These are phyloP conservation scores for Tolypocladium tropicale DNA, from an alignment of 2,329 filamentous ascomycete genomes.

Conservation along the genomic window DNA sequence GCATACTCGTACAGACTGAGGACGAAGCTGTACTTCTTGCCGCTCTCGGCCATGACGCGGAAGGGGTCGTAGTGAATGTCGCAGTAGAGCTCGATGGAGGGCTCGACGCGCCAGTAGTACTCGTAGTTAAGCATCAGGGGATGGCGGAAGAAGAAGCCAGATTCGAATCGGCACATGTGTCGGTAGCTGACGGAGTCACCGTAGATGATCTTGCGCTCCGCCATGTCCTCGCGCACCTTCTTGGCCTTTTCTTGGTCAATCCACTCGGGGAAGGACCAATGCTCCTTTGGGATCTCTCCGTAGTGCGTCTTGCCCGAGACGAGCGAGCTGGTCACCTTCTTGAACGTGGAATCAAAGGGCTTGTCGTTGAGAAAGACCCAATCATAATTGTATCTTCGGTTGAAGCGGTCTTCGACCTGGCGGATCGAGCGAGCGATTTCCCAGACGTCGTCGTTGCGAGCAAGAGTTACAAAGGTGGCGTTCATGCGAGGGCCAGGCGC, in stretches of 20 bases:
- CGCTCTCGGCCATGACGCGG: conserved; percentile 89
- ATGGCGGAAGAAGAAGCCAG: conserved; percentile 98
- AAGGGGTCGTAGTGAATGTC: conserved; percentile 95
- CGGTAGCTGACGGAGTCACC: conserved; percentile 94
- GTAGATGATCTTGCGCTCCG: conserved; percentile 90
- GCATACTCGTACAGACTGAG: conserved; percentile 93
- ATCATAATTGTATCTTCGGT: conserved; percentile 91
- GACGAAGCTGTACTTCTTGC: conserved; percentile 97
- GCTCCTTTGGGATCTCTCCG: conserved; percentile 77
- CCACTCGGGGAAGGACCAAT: conserved; percentile 95
- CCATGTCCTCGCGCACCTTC: conserved; percentile 90
- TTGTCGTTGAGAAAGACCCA: conserved; percentile 99
- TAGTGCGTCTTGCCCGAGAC: conserved; percentile 92
- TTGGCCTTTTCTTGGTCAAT: conserved; percentile 92
- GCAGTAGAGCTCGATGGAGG: conserved; percentile 91
- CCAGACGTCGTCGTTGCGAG: conserved; percentile 89
- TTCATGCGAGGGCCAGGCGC: conserved; percentile 73
- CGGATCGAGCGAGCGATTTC: conserved; percentile 94
- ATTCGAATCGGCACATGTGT: conserved; percentile 99
- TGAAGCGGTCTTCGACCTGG: conserved; percentile 96
- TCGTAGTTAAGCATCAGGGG: conserved; percentile 90
- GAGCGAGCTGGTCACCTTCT: conserved; percentile 76
- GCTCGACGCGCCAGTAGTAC: conserved; percentile 99
- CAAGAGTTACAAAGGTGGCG: conserved; percentile 93
- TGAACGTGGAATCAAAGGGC: conserved; percentile 88